phyloP scores from a whole-genome alignment of 139 green algal species.

The Chlorella vulgaris region DNA sequence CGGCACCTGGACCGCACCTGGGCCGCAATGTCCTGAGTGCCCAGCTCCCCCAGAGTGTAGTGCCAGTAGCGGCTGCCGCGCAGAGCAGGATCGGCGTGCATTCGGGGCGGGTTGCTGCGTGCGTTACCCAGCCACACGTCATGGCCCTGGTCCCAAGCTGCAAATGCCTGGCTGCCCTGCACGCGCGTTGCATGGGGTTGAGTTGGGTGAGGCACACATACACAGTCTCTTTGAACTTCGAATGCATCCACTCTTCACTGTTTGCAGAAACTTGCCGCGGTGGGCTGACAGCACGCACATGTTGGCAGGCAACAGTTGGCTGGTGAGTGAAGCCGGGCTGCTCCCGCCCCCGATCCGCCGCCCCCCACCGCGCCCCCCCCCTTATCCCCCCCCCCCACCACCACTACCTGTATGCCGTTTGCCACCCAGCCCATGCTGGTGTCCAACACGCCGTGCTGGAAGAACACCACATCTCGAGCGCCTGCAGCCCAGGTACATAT shows the following conservation, averaged over 20 bases:
- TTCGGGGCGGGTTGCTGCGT: slow-evolving; percentile 75
- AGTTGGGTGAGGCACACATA: too few relatives aligned
- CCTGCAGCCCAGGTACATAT: slow-evolving; percentile 37
- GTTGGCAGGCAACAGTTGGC: too few relatives aligned
- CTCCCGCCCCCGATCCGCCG: too few relatives aligned
- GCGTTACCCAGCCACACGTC: slow-evolving; percentile 95
- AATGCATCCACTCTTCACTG: too few relatives aligned
- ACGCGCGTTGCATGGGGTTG: not conserved
- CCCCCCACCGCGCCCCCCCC: too few relatives aligned
- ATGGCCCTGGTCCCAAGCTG: slow-evolving; percentile 85
- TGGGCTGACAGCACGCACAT: too few relatives aligned
- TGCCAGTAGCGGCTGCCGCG: slow-evolving; percentile 76
- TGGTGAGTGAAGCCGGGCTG: too few relatives aligned
- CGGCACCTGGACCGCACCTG: slow-evolving; percentile 29
- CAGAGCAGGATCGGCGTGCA: slow-evolving; percentile 49
- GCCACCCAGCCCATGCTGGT: slow-evolving; percentile 88
- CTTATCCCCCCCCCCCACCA: not conserved
- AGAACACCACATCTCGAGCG: slow-evolving; percentile 78
- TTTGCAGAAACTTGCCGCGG: too few relatives aligned
- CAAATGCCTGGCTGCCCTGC: slow-evolving; percentile 84
- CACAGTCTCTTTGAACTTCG: too few relatives aligned
- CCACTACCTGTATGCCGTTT: slow-evolving; percentile 53
- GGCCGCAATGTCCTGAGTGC: slow-evolving; percentile 72
- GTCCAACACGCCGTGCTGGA: slow-evolving; percentile 90
- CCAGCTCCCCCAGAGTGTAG: slow-evolving; percentile 89